A percentile compares a stretch with the other conserved stretches of the same genome.
Conservation (phyloP, 179 eudicot genomes). For the Silene coronaria region DNA sequence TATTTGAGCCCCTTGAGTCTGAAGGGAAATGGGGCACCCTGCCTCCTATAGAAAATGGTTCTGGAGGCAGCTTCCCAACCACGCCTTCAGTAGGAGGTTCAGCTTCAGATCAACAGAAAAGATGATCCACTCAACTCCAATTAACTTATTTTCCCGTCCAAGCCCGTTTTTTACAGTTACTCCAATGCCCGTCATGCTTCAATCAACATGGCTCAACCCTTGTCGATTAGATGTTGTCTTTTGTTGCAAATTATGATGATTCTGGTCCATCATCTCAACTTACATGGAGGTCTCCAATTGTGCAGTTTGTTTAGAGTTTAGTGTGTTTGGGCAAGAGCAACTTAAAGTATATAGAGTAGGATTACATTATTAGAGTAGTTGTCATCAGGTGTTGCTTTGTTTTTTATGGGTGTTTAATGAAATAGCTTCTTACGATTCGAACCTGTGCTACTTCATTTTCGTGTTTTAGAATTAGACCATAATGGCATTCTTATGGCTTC, state of each 20-base stretch:
- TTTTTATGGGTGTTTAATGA: conserved; percentile 11
- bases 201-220: background rate
- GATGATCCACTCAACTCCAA: conserved; percentile 35
- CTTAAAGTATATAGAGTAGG: conserved; percentile 32
- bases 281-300: conserved; percentile 27
- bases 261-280: conserved; percentile 7
- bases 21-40: conserved; percentile 97
- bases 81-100: conserved; percentile 65
- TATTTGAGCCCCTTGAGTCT: conserved; percentile 89
- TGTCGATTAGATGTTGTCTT: background rate
- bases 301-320: conserved; percentile 32
- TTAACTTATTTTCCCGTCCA: conserved; percentile 3
- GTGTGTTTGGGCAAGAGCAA: conserved; percentile 22
- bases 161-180: conserved; percentile 19
- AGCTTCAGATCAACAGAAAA: conserved; percentile 76
- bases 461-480: conserved; percentile 7
- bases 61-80: conserved; percentile 54
- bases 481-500: background rate
- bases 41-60: conserved; percentile 75
- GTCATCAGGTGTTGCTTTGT: conserved; percentile 20
- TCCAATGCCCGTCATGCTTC: background rate
- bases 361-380: conserved; percentile 23
- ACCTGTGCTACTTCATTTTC: background rate
- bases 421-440: conserved; percentile 22
- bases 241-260: conserved; percentile 9